A percentile compares a stretch with the other conserved stretches of the same genome.
phyloP scores from a whole-genome alignment of 257 asterid genomes.

The Solanum bulbocastanum region DNA sequence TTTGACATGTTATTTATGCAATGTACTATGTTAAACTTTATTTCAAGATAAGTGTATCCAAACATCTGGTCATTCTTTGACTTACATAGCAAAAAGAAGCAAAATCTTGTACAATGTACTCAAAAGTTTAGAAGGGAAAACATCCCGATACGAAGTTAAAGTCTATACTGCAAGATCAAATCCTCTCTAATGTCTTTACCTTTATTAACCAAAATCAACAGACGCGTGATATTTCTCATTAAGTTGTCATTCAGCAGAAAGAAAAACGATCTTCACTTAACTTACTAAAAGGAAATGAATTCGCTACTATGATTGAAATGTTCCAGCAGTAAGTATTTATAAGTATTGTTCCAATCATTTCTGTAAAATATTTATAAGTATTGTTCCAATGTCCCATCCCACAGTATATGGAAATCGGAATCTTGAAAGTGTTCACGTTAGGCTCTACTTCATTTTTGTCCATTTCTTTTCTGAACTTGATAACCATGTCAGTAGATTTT shows the following conservation, averaged over 20 bases:
- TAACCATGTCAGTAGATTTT: slow-evolving; percentile 72
- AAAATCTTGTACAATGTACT: background rate
- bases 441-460: slow-evolving; percentile 62
- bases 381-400: slow-evolving; percentile 90
- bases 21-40: no score
- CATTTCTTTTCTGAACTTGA: slow-evolving; percentile 88
- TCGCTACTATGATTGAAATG: background rate
- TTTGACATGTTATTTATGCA: background rate
- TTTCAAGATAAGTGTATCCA: background rate
- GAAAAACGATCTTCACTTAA: background rate
- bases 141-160: background rate
- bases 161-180: background rate
- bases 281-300: background rate
- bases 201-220: background rate
- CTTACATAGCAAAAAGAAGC: background rate
- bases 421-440: slow-evolving; percentile 62
- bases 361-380: slow-evolving; percentile 55
- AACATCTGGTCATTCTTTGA: background rate
- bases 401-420: slow-evolving; percentile 58
- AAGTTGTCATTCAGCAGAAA: background rate
- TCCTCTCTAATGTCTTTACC: background rate
- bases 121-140: background rate
- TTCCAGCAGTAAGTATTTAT: no score
- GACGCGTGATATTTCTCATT: background rate
- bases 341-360: no score